Conservation (phyloP, 805 yeast genomes). For the Cyberlindnera maclurae region DNA sequence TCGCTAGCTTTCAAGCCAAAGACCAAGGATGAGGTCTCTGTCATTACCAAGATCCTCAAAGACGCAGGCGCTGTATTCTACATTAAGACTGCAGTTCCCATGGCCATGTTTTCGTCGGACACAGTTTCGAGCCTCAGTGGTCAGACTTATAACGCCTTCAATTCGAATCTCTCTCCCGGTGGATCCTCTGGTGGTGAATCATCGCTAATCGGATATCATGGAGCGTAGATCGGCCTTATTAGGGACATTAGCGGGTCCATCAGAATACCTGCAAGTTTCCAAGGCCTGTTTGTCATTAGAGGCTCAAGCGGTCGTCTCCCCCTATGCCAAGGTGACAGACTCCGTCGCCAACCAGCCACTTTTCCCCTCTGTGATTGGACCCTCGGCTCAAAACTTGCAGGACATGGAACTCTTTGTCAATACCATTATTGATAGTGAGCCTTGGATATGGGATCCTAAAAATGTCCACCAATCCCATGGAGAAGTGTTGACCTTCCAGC, state of each 20-base stretch:
- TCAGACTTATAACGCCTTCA: slow-evolving; percentile 36
- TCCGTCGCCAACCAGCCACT: slow-evolving; percentile 12
- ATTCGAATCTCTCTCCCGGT: slow-evolving; percentile 36
- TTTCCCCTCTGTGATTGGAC: slow-evolving; percentile 37
- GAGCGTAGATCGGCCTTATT: slow-evolving; percentile 45
- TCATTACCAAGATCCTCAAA: slow-evolving; percentile 31
- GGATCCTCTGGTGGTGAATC: slow-evolving; percentile 52
- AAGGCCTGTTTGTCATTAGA: slow-evolving; percentile 33
- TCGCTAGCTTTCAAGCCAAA: slow-evolving; percentile 40
- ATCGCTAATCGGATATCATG: slow-evolving; percentile 35
- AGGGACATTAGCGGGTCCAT: slow-evolving; percentile 48
- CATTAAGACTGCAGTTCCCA: slow-evolving; percentile 47
- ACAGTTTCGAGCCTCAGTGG: slow-evolving; percentile 39
- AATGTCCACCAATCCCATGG: slow-evolving; percentile 35
- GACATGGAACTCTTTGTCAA: slow-evolving; percentile 29
- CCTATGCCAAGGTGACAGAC: slow-evolving; percentile 23
- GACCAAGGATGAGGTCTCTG: slow-evolving; percentile 34
- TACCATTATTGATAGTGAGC: slow-evolving; percentile 26
- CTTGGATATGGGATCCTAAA: slow-evolving; percentile 38
- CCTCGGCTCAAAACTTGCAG: slow-evolving; percentile 32
- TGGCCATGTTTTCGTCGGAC: slow-evolving; percentile 42
- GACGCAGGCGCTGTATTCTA: slow-evolving; percentile 46
- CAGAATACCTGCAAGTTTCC: slow-evolving; percentile 39
- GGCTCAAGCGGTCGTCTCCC: slow-evolving; percentile 39
- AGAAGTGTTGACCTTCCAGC: slow-evolving; percentile 23